Evolutionary conservation across 148 eudicot genomes (phyloP).

Genomic region (Rhododendron molle): DNA sequence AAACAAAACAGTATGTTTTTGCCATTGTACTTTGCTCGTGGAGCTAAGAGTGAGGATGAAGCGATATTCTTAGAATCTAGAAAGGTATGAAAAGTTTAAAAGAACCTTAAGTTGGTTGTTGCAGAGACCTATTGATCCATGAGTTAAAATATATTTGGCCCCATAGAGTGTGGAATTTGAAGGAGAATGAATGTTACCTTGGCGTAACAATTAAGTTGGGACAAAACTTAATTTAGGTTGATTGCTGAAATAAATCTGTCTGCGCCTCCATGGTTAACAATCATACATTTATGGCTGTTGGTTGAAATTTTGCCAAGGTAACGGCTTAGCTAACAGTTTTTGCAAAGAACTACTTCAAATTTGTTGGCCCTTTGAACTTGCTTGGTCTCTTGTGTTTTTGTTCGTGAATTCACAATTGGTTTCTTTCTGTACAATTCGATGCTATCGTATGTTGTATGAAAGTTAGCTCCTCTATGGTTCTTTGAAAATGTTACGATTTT

Average conservation of each 20-base stretch:
- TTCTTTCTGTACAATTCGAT: background rate
- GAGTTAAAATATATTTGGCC: background rate
- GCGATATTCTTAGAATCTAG: background rate
- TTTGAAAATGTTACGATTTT: background rate
- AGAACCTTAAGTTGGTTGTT: background rate
- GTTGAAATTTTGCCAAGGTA: background rate
- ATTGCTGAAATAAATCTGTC: background rate
- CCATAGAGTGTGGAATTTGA: background rate
- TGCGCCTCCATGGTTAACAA: background rate
- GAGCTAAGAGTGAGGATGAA: background rate
- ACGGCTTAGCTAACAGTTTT: background rate
- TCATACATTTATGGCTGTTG: background rate
- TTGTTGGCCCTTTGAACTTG: constrained; percentile 4
- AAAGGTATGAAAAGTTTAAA: background rate
- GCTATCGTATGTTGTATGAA: background rate
- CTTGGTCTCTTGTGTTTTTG: background rate
- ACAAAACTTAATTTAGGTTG: background rate
- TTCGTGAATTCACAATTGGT: background rate
- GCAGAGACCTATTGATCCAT: background rate
- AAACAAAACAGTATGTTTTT: background rate
- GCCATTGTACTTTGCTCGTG: background rate
- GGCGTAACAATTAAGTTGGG: background rate
- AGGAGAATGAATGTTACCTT: background rate
- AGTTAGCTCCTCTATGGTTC: background rate
- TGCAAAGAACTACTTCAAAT: background rate